Conservation (phyloP, 2,329 filamentous ascomycete genomes). For the Aureobasidium musti region DNA sequence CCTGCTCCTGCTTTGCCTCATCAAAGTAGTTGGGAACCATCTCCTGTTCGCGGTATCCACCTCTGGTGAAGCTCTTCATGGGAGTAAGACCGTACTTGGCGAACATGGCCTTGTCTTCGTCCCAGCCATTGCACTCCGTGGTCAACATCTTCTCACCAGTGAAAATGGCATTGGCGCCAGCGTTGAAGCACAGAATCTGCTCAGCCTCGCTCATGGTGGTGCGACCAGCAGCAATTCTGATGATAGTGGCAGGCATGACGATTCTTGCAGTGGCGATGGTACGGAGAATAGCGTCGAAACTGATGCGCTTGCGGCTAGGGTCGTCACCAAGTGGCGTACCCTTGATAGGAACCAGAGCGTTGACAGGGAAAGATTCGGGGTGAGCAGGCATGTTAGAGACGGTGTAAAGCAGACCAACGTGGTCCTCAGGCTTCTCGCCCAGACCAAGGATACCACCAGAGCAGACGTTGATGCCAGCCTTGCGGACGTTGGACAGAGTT, state of each 20-base stretch:
- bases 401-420: conserved; percentile 80
- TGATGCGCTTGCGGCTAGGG: conserved; percentile 58
- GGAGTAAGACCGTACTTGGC: conserved; percentile 76
- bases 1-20: conserved; percentile 6
- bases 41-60: conserved; percentile 37
- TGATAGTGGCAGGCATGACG: conserved; percentile 81
- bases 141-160: conserved; percentile 96
- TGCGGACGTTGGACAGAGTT: conserved; percentile 76
- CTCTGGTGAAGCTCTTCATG: conserved; percentile 58
- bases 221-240: conserved; percentile 80
- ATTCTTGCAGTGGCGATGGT: conserved; percentile 83
- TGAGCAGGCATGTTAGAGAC: conserved; percentile 77
- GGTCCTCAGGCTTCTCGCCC: conserved; percentile 75
- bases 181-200: conserved; percentile 86
- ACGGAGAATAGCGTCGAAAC: conserved; percentile 75
- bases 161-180: conserved; percentile 91
- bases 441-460: conserved; percentile 85
- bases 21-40: conserved; percentile 27
- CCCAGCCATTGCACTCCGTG: conserved; percentile 87
- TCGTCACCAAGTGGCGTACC: conserved; percentile 78
- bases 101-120: conserved; percentile 84
- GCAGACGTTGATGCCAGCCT: conserved; percentile 87
- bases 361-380: conserved; percentile 89
- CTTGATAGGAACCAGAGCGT: conserved; percentile 86
- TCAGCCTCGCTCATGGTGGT: conserved; percentile 86